Evolutionary conservation across 2,329 filamentous ascomycete genomes (phyloP).

Genomic region (Phialocephala sp.): DNA sequence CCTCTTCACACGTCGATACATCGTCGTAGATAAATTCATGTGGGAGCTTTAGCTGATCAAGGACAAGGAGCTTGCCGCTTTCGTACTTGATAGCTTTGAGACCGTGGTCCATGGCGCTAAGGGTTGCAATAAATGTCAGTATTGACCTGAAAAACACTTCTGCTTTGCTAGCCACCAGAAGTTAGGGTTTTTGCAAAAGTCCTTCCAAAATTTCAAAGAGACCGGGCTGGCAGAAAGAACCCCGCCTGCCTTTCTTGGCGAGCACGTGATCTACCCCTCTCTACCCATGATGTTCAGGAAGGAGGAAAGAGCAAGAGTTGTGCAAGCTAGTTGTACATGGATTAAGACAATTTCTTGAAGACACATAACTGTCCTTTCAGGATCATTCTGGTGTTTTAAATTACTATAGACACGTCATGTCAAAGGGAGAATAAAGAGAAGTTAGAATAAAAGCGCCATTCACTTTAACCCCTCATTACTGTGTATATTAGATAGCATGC

Average conservation of each 20-base stretch:
- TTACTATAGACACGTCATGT: too few species aligned
- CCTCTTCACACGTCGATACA: constrained; percentile 73
- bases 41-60: constrained; percentile 83
- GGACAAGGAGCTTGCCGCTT: constrained; percentile 73
- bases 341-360: too few species aligned
- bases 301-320: background rate
- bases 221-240: background rate
- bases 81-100: constrained; percentile 81
- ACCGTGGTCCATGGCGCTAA: constrained; percentile 38
- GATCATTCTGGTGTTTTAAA: too few species aligned
- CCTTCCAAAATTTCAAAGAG: background rate
- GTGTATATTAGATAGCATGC: background rate
- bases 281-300: background rate
- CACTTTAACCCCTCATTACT: too few species aligned
- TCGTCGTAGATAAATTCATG: constrained; percentile 81
- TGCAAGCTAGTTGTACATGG: too few species aligned
- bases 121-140: background rate
- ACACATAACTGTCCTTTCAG: too few species aligned
- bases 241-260: constrained; percentile 7
- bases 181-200: too few species aligned
- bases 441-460: too few species aligned
- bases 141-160: background rate
- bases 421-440: too few species aligned
- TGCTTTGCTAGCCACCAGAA: background rate
- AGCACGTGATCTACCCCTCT: background rate